phyloP scores from a whole-genome alignment of 2,329 filamentous ascomycete genomes.

The Nemania sp. region DNA sequence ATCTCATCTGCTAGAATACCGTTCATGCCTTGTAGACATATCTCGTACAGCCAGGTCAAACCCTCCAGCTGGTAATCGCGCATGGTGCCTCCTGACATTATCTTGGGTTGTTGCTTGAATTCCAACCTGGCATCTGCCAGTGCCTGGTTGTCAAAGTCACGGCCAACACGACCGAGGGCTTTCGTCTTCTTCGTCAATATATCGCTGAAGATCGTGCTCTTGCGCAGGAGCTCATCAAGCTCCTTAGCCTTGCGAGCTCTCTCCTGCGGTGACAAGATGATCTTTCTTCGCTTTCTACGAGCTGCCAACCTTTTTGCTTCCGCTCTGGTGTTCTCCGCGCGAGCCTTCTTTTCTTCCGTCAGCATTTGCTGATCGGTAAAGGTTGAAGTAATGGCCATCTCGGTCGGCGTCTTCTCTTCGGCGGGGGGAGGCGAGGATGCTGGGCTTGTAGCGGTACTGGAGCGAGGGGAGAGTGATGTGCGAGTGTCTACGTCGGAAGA shows the following conservation, averaged over 20 bases:
- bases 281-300: slow-evolving; percentile 49
- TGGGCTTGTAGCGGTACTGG: slow-evolving; percentile 29
- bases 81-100: slow-evolving; percentile 88
- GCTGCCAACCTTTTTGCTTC: slow-evolving; percentile 50
- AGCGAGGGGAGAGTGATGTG: slow-evolving; percentile 28
- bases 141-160: slow-evolving; percentile 61
- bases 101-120: slow-evolving; percentile 83
- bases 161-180: slow-evolving; percentile 65
- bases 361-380: slow-evolving; percentile 42
- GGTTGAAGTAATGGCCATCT: slow-evolving; percentile 35
- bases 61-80: slow-evolving; percentile 93
- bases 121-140: slow-evolving; percentile 69
- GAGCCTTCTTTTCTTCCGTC: slow-evolving; percentile 52
- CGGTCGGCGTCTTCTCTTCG: slow-evolving; percentile 19
- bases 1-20: slow-evolving; percentile 94
- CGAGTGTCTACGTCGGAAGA: slow-evolving; percentile 27
- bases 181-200: slow-evolving; percentile 68
- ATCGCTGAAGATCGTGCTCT: slow-evolving; percentile 65
- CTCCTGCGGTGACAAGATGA: slow-evolving; percentile 55
- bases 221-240: slow-evolving; percentile 61
- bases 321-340: slow-evolving; percentile 52
- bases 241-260: slow-evolving; percentile 62
- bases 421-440: slow-evolving; percentile 32
- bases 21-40: slow-evolving; percentile 78
- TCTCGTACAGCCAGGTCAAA: slow-evolving; percentile 92